These are phyloP conservation scores for Pseudogymnoascus sp. DNA, from an alignment of 2,329 filamentous ascomycete genomes.

Conservation along the genomic window DNA sequence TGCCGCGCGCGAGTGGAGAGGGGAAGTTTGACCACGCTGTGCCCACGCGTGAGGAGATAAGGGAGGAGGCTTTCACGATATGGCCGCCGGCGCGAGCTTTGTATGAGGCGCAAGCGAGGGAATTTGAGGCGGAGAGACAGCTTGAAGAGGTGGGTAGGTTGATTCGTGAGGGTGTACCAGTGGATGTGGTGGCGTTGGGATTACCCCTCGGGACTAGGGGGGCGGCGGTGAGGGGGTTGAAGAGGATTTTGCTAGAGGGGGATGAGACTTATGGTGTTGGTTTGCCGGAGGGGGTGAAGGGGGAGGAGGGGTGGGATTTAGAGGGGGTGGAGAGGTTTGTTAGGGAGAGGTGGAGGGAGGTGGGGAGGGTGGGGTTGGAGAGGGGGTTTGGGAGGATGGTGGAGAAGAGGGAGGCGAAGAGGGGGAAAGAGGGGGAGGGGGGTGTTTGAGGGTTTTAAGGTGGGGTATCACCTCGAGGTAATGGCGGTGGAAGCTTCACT, in stretches of 20 bases:
- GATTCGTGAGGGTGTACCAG: conserved; percentile 37
- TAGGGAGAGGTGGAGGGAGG: conserved; percentile 29
- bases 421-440: conserved; percentile 54
- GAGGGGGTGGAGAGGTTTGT: conserved; percentile 39
- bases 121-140: conserved; percentile 37
- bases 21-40: conserved; percentile 28
- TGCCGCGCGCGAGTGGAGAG: conserved; percentile 43
- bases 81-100: conserved; percentile 39
- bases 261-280: conserved; percentile 34
- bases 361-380: conserved; percentile 55
- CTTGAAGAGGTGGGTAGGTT: conserved; percentile 37
- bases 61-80: conserved; percentile 42
- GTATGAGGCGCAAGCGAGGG: conserved; percentile 37
- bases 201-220: conserved; percentile 15
- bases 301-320: conserved; percentile 33
- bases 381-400: conserved; percentile 69
- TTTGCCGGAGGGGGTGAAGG: conserved; percentile 23
- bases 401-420: conserved; percentile 78
- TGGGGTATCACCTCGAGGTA: conserved; percentile 38
- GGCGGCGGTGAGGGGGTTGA: conserved; percentile 35
- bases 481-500: neutral
- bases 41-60: conserved; percentile 38
- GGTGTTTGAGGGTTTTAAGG: conserved; percentile 49
- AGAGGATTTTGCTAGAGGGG: conserved; percentile 41
- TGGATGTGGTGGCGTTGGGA: conserved; percentile 15